phyloP scores from a whole-genome alignment of 1,139 yeast genomes.

The Groenewaldozyma auringiensis region DNA sequence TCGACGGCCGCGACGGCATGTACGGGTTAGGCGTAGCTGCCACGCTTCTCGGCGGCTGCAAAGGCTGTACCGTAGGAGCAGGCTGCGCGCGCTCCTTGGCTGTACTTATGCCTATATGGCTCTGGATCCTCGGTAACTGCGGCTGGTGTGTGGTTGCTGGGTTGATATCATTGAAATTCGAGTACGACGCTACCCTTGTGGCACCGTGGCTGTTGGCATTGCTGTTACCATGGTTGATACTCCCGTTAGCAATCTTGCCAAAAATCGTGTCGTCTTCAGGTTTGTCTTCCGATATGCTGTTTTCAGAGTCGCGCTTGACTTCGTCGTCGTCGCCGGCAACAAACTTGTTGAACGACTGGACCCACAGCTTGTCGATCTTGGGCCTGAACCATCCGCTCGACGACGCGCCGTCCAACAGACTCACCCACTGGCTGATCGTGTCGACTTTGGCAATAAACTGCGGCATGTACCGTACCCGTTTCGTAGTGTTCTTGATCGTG shows the following conservation, averaged over 20 bases:
- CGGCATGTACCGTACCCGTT: constrained; percentile 35
- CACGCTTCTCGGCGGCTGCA: neutral
- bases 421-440: constrained; percentile 23
- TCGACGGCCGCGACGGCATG: neutral
- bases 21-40: constrained; percentile 4
- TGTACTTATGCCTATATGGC: constrained; percentile 1
- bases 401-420: constrained; percentile 32
- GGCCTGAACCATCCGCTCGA: constrained; percentile 62
- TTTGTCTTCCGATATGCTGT: constrained; percentile 1
- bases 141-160: neutral
- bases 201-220: constrained; percentile 12
- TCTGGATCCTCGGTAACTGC: neutral
- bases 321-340: constrained; percentile 76
- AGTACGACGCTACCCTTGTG: neutral
- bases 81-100: neutral
- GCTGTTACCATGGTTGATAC: neutral
- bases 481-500: constrained; percentile 35
- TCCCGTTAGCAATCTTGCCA: neutral
- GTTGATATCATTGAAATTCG: neutral
- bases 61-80: neutral
- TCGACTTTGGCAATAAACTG: constrained; percentile 35
- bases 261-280: constrained; percentile 11
- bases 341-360: constrained; percentile 69
- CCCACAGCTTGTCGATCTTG: constrained; percentile 71
- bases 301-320: constrained; percentile 3